Conservation (phyloP, 2,329 filamentous ascomycete species). For the Leptographium galeiforme region DNA sequence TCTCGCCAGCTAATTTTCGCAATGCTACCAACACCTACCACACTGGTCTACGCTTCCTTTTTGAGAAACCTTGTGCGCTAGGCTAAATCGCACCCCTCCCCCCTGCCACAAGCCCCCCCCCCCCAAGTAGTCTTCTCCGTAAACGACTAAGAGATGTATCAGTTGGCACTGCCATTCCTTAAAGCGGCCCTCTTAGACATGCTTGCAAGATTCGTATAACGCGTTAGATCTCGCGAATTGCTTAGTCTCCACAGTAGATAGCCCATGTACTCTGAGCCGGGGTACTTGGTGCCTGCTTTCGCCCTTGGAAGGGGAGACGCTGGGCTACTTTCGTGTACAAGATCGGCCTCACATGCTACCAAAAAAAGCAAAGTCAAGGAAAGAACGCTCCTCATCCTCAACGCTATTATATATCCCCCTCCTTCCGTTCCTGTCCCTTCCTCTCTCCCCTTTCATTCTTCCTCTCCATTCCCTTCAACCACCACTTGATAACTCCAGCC, state of each 20-base stretch:
- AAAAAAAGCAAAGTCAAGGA: not conserved
- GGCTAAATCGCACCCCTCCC: not conserved
- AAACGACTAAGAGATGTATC: not conserved
- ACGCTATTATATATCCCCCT: constrained; percentile 1
- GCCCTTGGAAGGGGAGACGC: not conserved
- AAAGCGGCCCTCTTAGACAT: not conserved
- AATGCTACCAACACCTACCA: not conserved
- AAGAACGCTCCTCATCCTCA: not conserved
- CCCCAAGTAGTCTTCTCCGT: not conserved
- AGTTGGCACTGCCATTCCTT: not conserved
- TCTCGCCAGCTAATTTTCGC: not conserved
- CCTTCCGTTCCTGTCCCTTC: not conserved
- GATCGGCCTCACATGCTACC: not conserved
- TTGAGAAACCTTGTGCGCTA: not conserved
- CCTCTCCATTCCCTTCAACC: not conserved
- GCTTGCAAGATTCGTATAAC: not conserved
- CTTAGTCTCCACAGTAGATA: not conserved
- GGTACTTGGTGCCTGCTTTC: not conserved
- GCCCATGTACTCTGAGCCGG: not conserved
- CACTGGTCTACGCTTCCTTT: not conserved
- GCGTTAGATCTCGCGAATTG: not conserved
- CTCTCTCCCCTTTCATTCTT: not conserved
- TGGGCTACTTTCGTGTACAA: not conserved
- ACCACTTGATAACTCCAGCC: not conserved
- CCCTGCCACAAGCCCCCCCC: not conserved